phyloP scores from a whole-genome alignment of 805 yeast species.

The Yamadazyma takamatsuzukensis region DNA sequence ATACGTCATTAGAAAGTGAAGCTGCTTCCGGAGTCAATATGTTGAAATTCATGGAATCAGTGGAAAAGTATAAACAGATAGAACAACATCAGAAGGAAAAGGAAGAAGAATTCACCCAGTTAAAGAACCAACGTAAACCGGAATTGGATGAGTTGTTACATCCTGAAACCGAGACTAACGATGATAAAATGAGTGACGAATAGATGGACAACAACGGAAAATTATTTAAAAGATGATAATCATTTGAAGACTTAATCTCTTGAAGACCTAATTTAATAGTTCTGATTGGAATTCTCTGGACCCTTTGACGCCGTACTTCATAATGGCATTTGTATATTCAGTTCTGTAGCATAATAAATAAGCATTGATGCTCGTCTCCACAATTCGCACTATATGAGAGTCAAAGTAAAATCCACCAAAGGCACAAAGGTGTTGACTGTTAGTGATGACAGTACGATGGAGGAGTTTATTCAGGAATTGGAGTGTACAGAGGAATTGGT shows the following conservation, averaged over 20 bases:
- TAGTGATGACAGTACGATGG: conserved; percentile 32
- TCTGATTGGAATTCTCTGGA: no score
- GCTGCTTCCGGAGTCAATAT: conserved; percentile 85
- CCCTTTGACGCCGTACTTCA: no score
- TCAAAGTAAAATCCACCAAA: conserved; percentile 9
- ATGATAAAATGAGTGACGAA: conserved; percentile 17
- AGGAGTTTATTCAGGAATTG: conserved; percentile 24
- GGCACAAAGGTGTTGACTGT: conserved; percentile 16
- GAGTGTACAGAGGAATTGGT: conserved; percentile 2
- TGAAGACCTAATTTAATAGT: no score
- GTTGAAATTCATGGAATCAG: conserved; percentile 59
- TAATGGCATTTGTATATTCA: no score
- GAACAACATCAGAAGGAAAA: conserved; percentile 36
- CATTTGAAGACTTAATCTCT: no score
- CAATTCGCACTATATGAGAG: no score
- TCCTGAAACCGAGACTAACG: conserved; percentile 8
- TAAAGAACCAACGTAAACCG: conserved; percentile 34
- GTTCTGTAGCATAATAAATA: no score
- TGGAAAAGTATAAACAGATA: conserved; percentile 53
- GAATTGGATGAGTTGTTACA: conserved; percentile 37
- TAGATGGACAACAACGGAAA: no score
- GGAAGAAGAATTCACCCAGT: conserved; percentile 41
- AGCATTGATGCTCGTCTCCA: no score
- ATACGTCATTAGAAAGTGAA: conserved; percentile 82
- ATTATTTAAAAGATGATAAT: no score